Evolutionary conservation across 768 basidiomycete species (phyloP), one percentile per base, ranked within the genome.

Genomic region (Pluteus cervinus): DNA sequence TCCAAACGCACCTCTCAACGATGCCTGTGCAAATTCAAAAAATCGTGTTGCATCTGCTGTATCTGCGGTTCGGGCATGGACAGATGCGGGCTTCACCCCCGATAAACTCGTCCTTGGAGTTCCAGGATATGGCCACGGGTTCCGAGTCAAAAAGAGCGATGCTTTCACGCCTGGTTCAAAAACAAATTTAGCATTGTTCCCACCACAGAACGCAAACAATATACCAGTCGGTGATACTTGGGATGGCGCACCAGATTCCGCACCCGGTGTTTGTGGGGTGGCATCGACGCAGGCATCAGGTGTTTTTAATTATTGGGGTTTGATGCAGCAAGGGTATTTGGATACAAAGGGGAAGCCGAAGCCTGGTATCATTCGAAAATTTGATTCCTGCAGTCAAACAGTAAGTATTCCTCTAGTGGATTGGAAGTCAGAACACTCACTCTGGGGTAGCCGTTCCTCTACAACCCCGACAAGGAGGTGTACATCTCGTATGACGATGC

Each of bases 1-100:
- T 2, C 84, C 93, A 8, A 94, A 93, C 57, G 80, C 92, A 4
- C 91, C 93, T 6, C 72, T 96, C n/a, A 64, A 81, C 29, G 81
- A 94, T 57, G 68, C 73, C 1, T 97, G 93, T 52, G 75, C 79
- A 1, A 49, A 76, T 23, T 55, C 75, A 7, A 52, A 58, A 6
- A 66, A 76, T 39, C 81, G 81, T 41, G 63, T 66, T 17, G 89
- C 87, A 4, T 93, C 88, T 39, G 91, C 86, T 8, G 65, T 70
- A 4, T 77, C 78, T 17, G 84, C 86, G 4, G 72, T 96, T 24
- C 52, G 65, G 5, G 64, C 69, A 9, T 96, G 92, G 92, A 72
- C 66, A 2, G 56, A 54, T 0, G 89, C 91, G 17, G 86, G 86
- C 21, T 75, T 97, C 54, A 85, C 91, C 15, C 57, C 67, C 7